A percentile compares a stretch with the other conserved stretches of the same genome.
Conservation (phyloP, 495 filamentous ascomycete species). For the Penicillium malachiteum region DNA sequence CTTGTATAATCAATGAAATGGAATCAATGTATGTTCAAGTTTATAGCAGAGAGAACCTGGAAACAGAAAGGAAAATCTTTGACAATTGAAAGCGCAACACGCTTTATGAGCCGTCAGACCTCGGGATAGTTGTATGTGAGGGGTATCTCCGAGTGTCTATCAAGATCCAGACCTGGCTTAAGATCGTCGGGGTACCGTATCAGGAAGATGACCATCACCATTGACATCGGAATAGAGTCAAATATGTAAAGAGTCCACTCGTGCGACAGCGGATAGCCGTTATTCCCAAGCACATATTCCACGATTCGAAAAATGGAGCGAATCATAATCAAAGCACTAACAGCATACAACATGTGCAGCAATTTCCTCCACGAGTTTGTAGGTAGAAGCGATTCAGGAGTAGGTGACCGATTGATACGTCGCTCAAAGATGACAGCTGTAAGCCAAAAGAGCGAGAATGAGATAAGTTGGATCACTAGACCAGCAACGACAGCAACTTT, state of each 20-base stretch:
- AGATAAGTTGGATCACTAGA: constrained; percentile 33
- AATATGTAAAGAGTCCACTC: constrained; percentile 18
- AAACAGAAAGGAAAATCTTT: no score
- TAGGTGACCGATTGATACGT: constrained; percentile 24
- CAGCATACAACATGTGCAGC: constrained; percentile 50
- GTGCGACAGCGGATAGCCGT: constrained; percentile 45
- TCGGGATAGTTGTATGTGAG: no score
- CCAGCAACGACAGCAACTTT: constrained; percentile 30
- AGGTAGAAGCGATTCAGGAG: constrained; percentile 7
- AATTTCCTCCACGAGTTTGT: constrained; percentile 45
- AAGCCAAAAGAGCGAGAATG: constrained; percentile 37
- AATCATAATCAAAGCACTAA: constrained; percentile 52
- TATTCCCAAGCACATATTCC: constrained; percentile 55
- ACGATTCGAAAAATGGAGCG: constrained; percentile 58
- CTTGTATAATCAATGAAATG: no score
- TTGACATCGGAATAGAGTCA: constrained; percentile 45
- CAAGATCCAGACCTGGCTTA: no score
- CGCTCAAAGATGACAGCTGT: constrained; percentile 26
- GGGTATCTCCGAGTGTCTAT: no score
- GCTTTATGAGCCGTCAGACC: no score
- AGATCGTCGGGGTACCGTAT: constrained; percentile 10
- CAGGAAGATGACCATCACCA: constrained; percentile 47
- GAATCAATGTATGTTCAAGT: no score
- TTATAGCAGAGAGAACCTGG: no score
- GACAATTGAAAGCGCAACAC: no score